Evolutionary conservation across 805 yeast species (phyloP).

Genomic region (Hanseniaspora singularis): DNA sequence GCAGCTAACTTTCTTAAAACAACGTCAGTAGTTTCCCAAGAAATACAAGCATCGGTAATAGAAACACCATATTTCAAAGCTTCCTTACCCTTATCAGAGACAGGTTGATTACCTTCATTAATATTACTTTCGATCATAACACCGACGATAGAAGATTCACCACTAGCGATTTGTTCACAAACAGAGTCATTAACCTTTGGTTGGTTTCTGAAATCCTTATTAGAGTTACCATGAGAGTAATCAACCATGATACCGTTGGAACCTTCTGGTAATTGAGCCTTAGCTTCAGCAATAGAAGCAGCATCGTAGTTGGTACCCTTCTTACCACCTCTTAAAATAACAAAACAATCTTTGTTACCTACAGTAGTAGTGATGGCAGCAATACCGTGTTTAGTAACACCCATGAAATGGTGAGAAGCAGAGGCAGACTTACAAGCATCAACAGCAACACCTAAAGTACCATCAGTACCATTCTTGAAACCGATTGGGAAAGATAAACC

Average conservation of each 20-base stretch:
- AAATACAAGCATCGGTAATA: constrained; percentile 93
- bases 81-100: constrained; percentile 42
- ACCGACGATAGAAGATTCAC: constrained; percentile 72
- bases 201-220: constrained; percentile 82
- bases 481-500: constrained; percentile 97
- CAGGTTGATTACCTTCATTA: constrained; percentile 85
- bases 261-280: constrained; percentile 43
- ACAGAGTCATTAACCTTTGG: constrained; percentile 73
- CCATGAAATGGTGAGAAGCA: constrained; percentile 84
- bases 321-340: constrained; percentile 92
- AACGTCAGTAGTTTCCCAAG: constrained; percentile 75
- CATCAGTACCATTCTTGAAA: constrained; percentile 96
- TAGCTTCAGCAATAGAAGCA: constrained; percentile 54
- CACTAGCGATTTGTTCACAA: constrained; percentile 65
- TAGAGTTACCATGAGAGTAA: constrained; percentile 94
- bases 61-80: constrained; percentile 82
- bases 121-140: constrained; percentile 93
- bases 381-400: constrained; percentile 91
- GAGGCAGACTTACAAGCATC: constrained; percentile 90
- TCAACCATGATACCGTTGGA: constrained; percentile 77
- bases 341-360: constrained; percentile 83
- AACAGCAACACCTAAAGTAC: constrained; percentile 82
- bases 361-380: constrained; percentile 93
- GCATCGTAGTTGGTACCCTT: constrained; percentile 82
- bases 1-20: constrained; percentile 69